These are phyloP conservation scores for Ophiostoma ulmi DNA, from an alignment of 2,329 filamentous ascomycete species.

Conservation along the genomic window DNA sequence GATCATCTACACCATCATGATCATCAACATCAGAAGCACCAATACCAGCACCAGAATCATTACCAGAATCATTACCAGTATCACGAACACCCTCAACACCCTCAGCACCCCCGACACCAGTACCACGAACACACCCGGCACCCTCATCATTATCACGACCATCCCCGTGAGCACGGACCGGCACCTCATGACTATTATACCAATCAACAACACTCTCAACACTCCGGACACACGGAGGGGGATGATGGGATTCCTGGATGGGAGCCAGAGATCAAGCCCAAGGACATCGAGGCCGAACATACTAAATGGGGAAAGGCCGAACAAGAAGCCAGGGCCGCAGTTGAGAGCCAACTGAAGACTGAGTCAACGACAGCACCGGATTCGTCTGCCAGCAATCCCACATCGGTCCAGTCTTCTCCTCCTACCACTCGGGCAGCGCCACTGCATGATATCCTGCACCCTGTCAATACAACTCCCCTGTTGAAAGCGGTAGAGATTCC, in stretches of 20 bases:
- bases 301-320: not conserved
- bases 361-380: not conserved
- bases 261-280: not conserved
- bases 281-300: not conserved
- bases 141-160: not conserved
- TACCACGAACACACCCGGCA: not conserved
- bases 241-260: not conserved
- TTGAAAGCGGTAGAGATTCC: not conserved
- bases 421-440: slow-evolving; percentile 14
- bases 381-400: not conserved
- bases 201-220: not conserved
- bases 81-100: not conserved
- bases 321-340: not conserved
- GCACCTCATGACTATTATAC: not conserved
- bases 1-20: not conserved
- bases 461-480: slow-evolving; percentile 13
- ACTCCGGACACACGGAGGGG: not conserved
- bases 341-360: not conserved
- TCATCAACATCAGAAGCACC: not conserved
- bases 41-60: not conserved
- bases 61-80: not conserved
- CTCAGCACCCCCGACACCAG: not conserved
- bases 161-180: not conserved
- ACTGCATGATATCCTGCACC: slow-evolving; percentile 22
- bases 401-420: not conserved